phyloP scores from a whole-genome alignment of 805 yeast genomes.

The Millerago galiae region DNA sequence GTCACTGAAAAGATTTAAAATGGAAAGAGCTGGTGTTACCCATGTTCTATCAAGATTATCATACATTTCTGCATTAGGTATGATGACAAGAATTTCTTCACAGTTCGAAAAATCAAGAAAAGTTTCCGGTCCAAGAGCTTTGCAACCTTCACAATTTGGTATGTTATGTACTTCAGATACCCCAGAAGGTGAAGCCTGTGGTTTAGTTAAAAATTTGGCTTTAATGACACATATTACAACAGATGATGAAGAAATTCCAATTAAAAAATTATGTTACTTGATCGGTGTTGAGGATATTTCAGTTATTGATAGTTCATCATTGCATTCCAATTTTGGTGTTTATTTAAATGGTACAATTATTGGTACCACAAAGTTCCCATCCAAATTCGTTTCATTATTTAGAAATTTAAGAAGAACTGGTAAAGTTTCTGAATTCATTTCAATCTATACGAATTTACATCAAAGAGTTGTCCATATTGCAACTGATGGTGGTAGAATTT shows the following conservation, averaged over 20 bases:
- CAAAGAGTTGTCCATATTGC: conserved; percentile 95
- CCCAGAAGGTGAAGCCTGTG: conserved; percentile 99
- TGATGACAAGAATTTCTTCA: conserved; percentile 99
- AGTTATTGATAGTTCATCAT: conserved; percentile 72
- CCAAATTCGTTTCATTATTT: conserved; percentile 72
- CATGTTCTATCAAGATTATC: conserved; percentile 90
- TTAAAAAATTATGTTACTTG: conserved; percentile 64
- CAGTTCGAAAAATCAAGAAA: conserved; percentile 97
- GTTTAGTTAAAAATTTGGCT: conserved; percentile 93
- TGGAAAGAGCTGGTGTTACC: conserved; percentile 99
- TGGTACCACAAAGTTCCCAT: conserved; percentile 85
- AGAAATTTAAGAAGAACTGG: conserved; percentile 80
- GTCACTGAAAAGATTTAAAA: conserved; percentile 97
- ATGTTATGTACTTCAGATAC: conserved; percentile 99
- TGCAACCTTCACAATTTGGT: conserved; percentile 98
- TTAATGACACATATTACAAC: conserved; percentile 98
- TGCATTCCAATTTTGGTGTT: conserved; percentile 79
- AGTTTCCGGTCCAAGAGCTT: conserved; percentile 97
- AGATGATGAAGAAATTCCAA: conserved; percentile 93
- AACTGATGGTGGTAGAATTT: conserved; percentile 97
- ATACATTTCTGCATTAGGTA: conserved; percentile 91
- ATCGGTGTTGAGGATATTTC: conserved; percentile 88
- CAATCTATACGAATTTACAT: conserved; percentile 84
- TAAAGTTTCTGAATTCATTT: conserved; percentile 80
- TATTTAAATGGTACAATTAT: conserved; percentile 90